Evolutionary conservation across 1,139 yeast species (phyloP).

Genomic region (Pneumocystis oryctolagi): DNA sequence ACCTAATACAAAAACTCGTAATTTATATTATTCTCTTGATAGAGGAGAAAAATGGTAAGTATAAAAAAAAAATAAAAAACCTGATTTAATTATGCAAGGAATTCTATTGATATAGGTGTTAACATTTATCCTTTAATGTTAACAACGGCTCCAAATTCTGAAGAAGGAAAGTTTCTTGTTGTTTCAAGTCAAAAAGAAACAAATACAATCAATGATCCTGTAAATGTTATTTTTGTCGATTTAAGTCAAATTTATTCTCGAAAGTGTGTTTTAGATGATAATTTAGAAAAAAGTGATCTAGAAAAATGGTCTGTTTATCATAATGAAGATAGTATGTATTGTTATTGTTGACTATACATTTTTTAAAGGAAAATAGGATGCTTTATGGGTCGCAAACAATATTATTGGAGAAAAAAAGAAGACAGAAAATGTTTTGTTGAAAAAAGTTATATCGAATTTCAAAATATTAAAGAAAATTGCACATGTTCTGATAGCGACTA

Average conservation of each 20-base stretch:
- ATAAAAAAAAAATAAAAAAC: neutral
- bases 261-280: slow-evolving; percentile 27
- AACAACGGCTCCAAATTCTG: slow-evolving; percentile 58
- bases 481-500: slow-evolving; percentile 50
- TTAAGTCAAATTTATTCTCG: slow-evolving; percentile 40
- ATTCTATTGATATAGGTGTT: slow-evolving; percentile 34
- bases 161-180: slow-evolving; percentile 47
- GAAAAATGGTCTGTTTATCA: slow-evolving; percentile 53
- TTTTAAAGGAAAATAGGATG: slow-evolving; percentile 37
- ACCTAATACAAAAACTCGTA: slow-evolving; percentile 26
- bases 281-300: slow-evolving; percentile 43
- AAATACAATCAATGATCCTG: slow-evolving; percentile 14
- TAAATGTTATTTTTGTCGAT: slow-evolving; percentile 37
- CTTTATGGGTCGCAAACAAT: slow-evolving; percentile 59
- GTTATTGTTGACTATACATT: neutral
- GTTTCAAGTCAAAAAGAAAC: slow-evolving; percentile 32
- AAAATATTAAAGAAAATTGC: slow-evolving; percentile 45
- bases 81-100: slow-evolving; percentile 1
- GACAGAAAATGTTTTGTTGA: slow-evolving; percentile 57
- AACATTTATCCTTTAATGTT: slow-evolving; percentile 34
- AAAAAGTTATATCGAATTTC: slow-evolving; percentile 44
- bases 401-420: slow-evolving; percentile 51
- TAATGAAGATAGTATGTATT: slow-evolving; percentile 24
- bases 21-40: slow-evolving; percentile 45
- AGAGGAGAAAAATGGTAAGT: slow-evolving; percentile 54